A percentile compares a stretch with the other conserved stretches of the same genome.
These are phyloP conservation scores for Circinella umbellata DNA, from an alignment of 371 early-diverging fungal species.

Conservation along the genomic window DNA sequence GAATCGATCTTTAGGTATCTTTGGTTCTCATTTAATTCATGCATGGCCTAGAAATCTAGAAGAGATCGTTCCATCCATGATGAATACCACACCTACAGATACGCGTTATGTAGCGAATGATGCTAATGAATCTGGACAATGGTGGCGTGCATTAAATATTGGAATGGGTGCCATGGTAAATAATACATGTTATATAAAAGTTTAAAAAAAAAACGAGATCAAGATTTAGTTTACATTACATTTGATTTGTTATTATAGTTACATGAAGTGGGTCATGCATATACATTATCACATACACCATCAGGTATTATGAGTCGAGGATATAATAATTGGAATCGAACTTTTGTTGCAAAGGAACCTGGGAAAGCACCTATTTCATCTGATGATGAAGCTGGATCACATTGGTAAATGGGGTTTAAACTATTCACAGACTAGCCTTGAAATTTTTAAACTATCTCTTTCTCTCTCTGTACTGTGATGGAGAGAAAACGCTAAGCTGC, in stretches of 20 bases:
- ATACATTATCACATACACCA: conserved; percentile 64
- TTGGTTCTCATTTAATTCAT: conserved; percentile 70
- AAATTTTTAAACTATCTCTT: background rate
- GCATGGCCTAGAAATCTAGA: conserved; percentile 70
- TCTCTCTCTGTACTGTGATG: background rate
- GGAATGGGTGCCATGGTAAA: conserved; percentile 36
- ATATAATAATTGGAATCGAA: conserved; percentile 69
- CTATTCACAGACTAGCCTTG: no score
- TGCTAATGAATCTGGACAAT: conserved; percentile 59
- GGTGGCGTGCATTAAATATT: conserved; percentile 64
- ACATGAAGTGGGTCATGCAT: conserved; percentile 72
- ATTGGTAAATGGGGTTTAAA: conserved; percentile 41
- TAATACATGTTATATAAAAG: background rate
- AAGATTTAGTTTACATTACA: background rate
- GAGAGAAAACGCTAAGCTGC: background rate
- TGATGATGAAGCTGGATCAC: conserved; percentile 61
- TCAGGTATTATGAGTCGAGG: conserved; percentile 71
- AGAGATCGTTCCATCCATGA: conserved; percentile 58
- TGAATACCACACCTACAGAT: conserved; percentile 62
- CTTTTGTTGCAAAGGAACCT: conserved; percentile 65
- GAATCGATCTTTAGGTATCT: conserved; percentile 56
- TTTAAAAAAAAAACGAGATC: background rate
- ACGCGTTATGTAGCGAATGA: conserved; percentile 63
- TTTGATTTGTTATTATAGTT: conserved; percentile 23
- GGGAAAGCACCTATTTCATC: conserved; percentile 52